phyloP scores from a whole-genome alignment of 148 eudicot genomes.

The Dysphania ambrosioides region DNA sequence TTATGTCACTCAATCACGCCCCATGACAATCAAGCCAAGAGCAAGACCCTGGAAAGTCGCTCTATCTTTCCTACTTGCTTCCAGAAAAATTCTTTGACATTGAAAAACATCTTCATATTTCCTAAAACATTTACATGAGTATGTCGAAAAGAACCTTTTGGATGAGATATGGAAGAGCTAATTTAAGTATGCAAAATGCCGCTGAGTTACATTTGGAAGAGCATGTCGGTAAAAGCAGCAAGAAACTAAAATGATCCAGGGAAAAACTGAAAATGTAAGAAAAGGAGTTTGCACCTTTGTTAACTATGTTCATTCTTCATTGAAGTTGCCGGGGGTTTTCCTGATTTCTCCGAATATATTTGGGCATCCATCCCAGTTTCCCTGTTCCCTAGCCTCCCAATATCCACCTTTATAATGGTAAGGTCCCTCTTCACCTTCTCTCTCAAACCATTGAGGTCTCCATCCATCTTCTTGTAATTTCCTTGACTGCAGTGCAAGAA shows the following conservation, averaged over 20 bases:
- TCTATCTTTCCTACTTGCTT: neutral
- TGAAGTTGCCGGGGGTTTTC: conserved; percentile 36
- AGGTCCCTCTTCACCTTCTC: conserved; percentile 57
- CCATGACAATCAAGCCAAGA: neutral
- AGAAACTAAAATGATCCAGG: neutral
- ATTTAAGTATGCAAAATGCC: no score
- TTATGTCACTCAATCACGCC: neutral
- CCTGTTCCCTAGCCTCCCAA: conserved; percentile 70
- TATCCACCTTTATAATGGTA: conserved; percentile 69
- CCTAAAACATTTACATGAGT: neutral
- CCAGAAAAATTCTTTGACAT: no score
- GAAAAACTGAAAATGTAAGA: neutral
- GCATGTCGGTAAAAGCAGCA: neutral
- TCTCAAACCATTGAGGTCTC: conserved; percentile 80
- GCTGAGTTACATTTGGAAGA: neutral
- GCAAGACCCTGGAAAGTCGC: neutral
- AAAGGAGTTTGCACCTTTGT: conserved; percentile 30
- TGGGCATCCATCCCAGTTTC: conserved; percentile 71
- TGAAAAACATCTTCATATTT: neutral
- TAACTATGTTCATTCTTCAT: conserved; percentile 32
- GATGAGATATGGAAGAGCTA: neutral
- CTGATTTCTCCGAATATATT: conserved; percentile 65
- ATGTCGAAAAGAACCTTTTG: neutral
- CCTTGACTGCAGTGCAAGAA: conserved; percentile 48
- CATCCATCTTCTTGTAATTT: conserved; percentile 91